Percentiles rank a stretch among this genome's conserved stretches.
Conservation (phyloP, 2,329 filamentous ascomycete genomes). For the Parascedosporium putredinis region DNA sequence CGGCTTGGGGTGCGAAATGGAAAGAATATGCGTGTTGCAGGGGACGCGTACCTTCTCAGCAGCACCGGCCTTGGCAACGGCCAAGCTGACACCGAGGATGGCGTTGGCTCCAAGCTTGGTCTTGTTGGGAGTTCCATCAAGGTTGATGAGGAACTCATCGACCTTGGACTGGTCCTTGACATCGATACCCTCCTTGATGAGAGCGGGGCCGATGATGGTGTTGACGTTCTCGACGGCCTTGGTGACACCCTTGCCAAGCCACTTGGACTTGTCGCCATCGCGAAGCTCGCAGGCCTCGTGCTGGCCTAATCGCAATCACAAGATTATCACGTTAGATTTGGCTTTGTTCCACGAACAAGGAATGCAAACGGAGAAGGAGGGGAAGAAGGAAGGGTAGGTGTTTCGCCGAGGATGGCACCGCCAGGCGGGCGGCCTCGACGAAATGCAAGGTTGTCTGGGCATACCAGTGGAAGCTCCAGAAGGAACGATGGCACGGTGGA, state of each 20-base stretch:
- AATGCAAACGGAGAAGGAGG: conserved; percentile 4
- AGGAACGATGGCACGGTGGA: conserved; percentile 89
- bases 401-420: too few relatives aligned
- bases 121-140: conserved; percentile 81
- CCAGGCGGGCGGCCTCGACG: too few relatives aligned
- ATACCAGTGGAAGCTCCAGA: conserved; percentile 84
- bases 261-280: conserved; percentile 79
- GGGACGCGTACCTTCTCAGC: conserved; percentile 80
- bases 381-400: too few relatives aligned
- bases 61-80: conserved; percentile 78
- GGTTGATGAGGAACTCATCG: conserved; percentile 75
- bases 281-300: conserved; percentile 88
- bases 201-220: conserved; percentile 63
- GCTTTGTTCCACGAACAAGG: too few relatives aligned
- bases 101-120: conserved; percentile 80
- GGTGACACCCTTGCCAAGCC: conserved; percentile 77
- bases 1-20: too few relatives aligned
- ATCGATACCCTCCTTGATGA: conserved; percentile 75
- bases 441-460: too few relatives aligned
- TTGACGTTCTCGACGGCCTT: conserved; percentile 86
- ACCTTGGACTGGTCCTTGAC: conserved; percentile 79
- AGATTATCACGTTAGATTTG: conserved; percentile 14
- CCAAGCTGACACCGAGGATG: conserved; percentile 76
- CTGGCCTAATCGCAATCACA: conserved; percentile 48
- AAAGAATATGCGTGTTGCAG: too few relatives aligned